These are phyloP conservation scores for Ciborinia camelliae DNA, from an alignment of 2,329 filamentous ascomycete genomes.

Conservation along the genomic window DNA sequence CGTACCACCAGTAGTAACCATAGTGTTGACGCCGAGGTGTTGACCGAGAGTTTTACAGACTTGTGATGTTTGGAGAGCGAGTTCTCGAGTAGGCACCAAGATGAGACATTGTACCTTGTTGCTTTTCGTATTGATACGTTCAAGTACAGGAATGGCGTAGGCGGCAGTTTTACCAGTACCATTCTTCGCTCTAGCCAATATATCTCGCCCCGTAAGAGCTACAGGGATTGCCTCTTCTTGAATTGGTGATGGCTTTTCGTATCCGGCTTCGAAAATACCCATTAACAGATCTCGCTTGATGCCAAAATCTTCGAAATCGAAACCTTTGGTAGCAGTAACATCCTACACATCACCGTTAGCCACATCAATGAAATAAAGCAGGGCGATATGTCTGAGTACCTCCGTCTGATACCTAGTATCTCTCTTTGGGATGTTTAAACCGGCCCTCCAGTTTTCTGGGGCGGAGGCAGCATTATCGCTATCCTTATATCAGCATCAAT, in stretches of 20 bases:
- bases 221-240: conserved; percentile 99
- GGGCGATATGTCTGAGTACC: conserved; percentile 44
- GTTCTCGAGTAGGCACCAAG: conserved; percentile 91
- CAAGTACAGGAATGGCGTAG: conserved; percentile 91
- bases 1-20: conserved; percentile 98
- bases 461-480: conserved; percentile 38
- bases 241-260: conserved; percentile 97
- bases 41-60: conserved; percentile 98
- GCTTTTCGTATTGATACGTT: conserved; percentile 95
- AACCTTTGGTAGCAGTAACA: conserved; percentile 95
- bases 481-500: conserved; percentile 17
- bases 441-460: conserved; percentile 70
- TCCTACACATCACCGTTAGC: conserved; percentile 55
- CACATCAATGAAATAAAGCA: neutral
- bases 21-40: conserved; percentile 94
- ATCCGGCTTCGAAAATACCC: conserved; percentile 98
- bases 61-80: conserved; percentile 97
- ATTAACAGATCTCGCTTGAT: conserved; percentile 94
- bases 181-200: conserved; percentile 95
- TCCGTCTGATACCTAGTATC: conserved; percentile 80
- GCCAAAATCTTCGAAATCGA: conserved; percentile 96
- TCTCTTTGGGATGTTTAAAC: conserved; percentile 66
- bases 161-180: conserved; percentile 98
- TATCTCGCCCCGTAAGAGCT: conserved; percentile 89
- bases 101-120: conserved; percentile 96